These are phyloP conservation scores for Teunomyces aglyptinius DNA, from an alignment of 805 yeast genomes.

Conservation along the genomic window DNA sequence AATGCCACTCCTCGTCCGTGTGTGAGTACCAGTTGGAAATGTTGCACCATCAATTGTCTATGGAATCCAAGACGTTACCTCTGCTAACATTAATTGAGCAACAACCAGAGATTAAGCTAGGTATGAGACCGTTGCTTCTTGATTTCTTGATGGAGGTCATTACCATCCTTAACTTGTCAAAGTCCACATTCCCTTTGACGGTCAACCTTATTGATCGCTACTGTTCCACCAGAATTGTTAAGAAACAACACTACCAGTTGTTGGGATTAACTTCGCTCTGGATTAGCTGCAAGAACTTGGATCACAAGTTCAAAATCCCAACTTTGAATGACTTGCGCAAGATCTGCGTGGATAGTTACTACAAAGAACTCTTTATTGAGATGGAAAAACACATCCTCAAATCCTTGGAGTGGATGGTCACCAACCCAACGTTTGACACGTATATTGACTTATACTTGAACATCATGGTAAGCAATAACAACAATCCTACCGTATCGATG, in stretches of 20 bases:
- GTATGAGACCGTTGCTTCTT: constrained; percentile 43
- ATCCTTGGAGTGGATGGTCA: constrained; percentile 62
- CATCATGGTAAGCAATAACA: constrained; percentile 22
- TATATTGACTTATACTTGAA: constrained; percentile 58
- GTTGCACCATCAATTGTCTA: constrained; percentile 30
- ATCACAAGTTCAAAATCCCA: constrained; percentile 58
- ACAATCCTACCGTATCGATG: constrained; percentile 13
- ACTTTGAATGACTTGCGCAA: constrained; percentile 50
- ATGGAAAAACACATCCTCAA: constrained; percentile 69
- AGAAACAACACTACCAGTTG: constrained; percentile 45
- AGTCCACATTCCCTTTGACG: constrained; percentile 43
- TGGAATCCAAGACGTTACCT: constrained; percentile 21
- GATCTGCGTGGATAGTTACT: constrained; percentile 58
- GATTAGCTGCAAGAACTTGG: constrained; percentile 48
- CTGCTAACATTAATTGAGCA: constrained; percentile 36
- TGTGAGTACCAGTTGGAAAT: constrained; percentile 47
- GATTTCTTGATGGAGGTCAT: constrained; percentile 46
- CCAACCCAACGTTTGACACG: constrained; percentile 60
- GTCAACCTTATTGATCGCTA: constrained; percentile 45
- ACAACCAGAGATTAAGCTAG: constrained; percentile 45
- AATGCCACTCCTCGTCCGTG: constrained; percentile 42
- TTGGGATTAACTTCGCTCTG: constrained; percentile 44
- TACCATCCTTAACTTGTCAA: constrained; percentile 38
- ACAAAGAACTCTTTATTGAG: constrained; percentile 55
- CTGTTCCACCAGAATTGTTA: constrained; percentile 44